phyloP scores from a whole-genome alignment of 169 alveolate species.

The Ichthyophthirius multifiliis region DNA sequence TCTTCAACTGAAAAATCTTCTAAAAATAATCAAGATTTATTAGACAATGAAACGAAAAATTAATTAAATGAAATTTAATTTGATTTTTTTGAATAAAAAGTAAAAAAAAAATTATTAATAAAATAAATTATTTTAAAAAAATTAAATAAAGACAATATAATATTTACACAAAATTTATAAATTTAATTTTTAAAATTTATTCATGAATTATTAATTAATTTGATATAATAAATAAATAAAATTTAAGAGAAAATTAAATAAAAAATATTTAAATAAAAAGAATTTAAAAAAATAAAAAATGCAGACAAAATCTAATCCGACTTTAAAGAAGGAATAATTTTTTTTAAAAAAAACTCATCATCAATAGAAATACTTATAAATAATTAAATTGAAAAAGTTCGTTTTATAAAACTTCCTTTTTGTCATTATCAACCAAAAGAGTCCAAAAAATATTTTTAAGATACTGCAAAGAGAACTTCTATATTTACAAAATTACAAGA shows the following conservation, averaged over 20 bases:
- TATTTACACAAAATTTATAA: too few relatives aligned
- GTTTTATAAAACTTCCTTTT: constrained; percentile 49
- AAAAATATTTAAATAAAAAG: too few relatives aligned
- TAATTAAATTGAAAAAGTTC: constrained; percentile 35
- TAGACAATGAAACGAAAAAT: not conserved
- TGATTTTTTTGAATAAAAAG: not conserved
- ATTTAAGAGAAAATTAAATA: too few relatives aligned
- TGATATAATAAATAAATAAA: too few relatives aligned
- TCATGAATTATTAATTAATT: too few relatives aligned
- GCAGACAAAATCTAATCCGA: not conserved
- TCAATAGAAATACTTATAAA: constrained; percentile 47
- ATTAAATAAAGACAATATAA: too few relatives aligned
- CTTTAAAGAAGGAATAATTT: constrained; percentile 30
- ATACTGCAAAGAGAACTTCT: constrained; percentile 41
- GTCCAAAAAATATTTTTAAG: constrained; percentile 38
- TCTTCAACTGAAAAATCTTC: too few relatives aligned
- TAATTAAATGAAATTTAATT: constrained; percentile 1
- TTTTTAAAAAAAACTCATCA: constrained; percentile 47
- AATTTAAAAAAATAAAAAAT: too few relatives aligned
- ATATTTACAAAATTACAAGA: constrained; percentile 45
- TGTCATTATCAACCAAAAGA: constrained; percentile 46
- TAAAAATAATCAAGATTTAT: not conserved
- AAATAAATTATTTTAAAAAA: too few relatives aligned
- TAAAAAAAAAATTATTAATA: too few relatives aligned
- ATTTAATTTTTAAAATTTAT: too few relatives aligned